A percentile compares a stretch with the other conserved stretches of the same genome.
These are phyloP conservation scores for Citrus trifoliata DNA, from an alignment of 345 rosid species.

Conservation along the genomic window DNA sequence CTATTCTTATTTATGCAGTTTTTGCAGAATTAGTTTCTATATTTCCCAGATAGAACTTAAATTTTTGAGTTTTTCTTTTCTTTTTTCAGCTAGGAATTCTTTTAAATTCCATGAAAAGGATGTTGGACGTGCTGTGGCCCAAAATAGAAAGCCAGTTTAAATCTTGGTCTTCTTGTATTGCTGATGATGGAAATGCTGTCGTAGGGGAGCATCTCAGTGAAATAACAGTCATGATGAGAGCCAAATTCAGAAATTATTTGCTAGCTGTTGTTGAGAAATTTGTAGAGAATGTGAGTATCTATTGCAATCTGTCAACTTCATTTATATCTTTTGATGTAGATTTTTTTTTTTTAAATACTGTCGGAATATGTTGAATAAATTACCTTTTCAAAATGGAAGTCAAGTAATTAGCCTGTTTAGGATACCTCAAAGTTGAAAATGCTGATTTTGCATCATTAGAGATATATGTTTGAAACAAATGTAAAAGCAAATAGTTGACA, in stretches of 20 bases:
- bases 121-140: conserved; percentile 69
- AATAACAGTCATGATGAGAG: conserved; percentile 81
- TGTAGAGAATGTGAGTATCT: conserved; percentile 70
- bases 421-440: not conserved
- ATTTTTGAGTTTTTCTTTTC: not conserved
- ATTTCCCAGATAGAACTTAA: conserved; percentile 1
- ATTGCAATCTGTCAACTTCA: not conserved
- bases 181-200: conserved; percentile 53
- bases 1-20: conserved; percentile 4
- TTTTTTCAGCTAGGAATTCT: conserved; percentile 74
- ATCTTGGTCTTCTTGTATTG: conserved; percentile 71
- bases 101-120: conserved; percentile 89
- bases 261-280: conserved; percentile 95
- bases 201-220: conserved; percentile 86
- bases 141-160: conserved; percentile 72
- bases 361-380: not conserved
- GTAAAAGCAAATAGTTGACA: not conserved
- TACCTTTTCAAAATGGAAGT: not conserved
- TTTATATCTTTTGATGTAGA: not conserved
- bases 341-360: not conserved
- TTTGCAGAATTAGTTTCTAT: not conserved
- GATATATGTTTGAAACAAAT: not conserved
- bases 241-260: conserved; percentile 75
- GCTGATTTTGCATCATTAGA: not conserved
- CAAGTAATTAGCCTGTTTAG: not conserved